Evolutionary conservation across 768 basidiomycete genomes (phyloP), one percentile per base, ranked within the genome.

Genomic region (Boletus rufocinnamomeus): DNA sequence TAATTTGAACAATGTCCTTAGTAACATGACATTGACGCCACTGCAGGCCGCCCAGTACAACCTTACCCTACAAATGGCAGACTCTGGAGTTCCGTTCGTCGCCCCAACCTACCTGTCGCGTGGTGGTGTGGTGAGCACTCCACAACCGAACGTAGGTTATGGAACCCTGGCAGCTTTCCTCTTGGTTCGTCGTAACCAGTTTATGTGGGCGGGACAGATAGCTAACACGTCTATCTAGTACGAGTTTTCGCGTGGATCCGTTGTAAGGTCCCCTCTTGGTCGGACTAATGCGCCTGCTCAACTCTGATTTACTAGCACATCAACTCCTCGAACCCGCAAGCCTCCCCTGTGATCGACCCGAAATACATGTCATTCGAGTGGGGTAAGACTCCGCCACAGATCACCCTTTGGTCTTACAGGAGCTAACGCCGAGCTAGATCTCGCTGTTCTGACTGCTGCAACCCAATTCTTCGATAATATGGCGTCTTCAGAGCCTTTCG

Each of bases 291-390:
- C 34, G 17, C 50, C 21, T 32, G 13, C 50, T 50, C 23, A 50
- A 25, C 34, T 50, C 9, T 16, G 6, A 19, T 35, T 4, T 50
- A 19, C 34, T 35, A 54, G 53, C 53, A 35, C 25, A 49, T 48
- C 44, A 54, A 35, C 13, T 54, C 44, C 10, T 37, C 34, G 10
- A 25, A 50, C 17, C 50, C 50, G 6, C 50, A 35, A n/a, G 43
- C 53, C 16, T 52, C 50, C 27, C 56, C 56, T n/a, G 32, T 37
- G 21, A 52, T 57, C 19, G 25, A 57, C 34, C 56, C 50, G 6
- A 35, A 35, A 17, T 44, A 27, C 34, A 35, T 57, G 56, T 13
- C 40, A 28, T 43, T 57, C 2, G 41, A 57, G 4, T 57, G 49
- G 55, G 48, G 48, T 56, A 34, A 19, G 38, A 32, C 40, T 49